These are phyloP conservation scores for Micractinium sp. DNA, from an alignment of 139 green algal species.

Conservation along the genomic window DNA sequence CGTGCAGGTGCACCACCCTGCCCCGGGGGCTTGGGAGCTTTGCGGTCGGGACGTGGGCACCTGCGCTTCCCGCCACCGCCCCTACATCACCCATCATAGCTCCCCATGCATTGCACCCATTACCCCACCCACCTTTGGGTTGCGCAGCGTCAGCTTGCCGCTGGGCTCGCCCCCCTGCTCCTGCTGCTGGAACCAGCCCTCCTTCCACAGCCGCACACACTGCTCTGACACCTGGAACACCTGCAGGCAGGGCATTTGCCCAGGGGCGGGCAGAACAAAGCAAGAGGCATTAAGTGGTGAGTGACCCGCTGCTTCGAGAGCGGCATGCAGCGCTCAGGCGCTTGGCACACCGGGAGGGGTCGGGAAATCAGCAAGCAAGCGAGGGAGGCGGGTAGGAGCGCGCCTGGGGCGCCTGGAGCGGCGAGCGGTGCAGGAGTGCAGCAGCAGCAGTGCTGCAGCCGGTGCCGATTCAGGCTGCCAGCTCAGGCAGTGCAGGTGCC, in stretches of 20 bases:
- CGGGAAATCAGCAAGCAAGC: neutral
- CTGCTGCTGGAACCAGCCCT: constrained; percentile 81
- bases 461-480: neutral
- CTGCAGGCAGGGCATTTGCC: neutral
- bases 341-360: neutral
- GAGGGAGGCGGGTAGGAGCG: neutral
- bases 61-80: too few species aligned
- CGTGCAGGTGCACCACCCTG: too few species aligned
- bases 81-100: too few species aligned
- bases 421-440: neutral
- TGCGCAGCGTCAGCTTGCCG: constrained; percentile 43
- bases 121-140: constrained; percentile 56
- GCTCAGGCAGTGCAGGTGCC: too few species aligned
- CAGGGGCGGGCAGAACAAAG: neutral
- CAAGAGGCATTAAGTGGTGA: neutral
- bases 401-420: neutral
- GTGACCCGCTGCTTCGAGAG: neutral
- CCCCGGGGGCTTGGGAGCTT: too few species aligned
- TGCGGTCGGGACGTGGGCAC: too few species aligned
- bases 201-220: constrained; percentile 77
- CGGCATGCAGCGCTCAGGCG: neutral
- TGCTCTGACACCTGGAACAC: constrained; percentile 70
- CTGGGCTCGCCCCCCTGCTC: constrained; percentile 22
- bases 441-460: neutral
- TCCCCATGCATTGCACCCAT: too few species aligned